Conservation (phyloP, 2,329 filamentous ascomycete genomes). For the Botrytis medusae region DNA sequence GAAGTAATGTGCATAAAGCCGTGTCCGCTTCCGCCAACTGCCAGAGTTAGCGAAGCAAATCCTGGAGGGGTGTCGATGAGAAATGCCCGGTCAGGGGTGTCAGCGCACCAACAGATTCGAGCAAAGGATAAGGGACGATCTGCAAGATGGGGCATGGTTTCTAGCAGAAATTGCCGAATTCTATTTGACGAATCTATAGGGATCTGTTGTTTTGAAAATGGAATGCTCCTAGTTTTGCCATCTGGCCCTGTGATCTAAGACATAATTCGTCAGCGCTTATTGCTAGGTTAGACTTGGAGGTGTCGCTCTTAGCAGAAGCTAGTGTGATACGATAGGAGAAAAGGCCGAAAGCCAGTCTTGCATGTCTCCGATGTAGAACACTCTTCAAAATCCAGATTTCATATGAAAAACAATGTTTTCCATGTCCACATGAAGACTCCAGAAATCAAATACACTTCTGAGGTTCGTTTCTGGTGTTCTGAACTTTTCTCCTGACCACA, state of each 20-base stretch:
- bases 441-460: neutral
- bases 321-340: neutral
- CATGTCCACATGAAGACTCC: neutral
- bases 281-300: neutral
- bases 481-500: neutral
- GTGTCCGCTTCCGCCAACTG: slow-evolving; percentile 52
- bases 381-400: neutral
- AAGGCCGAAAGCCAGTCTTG: neutral
- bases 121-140: slow-evolving; percentile 50
- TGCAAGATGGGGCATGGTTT: slow-evolving; percentile 54
- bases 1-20: slow-evolving; percentile 53
- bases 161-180: slow-evolving; percentile 49
- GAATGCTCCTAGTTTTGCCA: slow-evolving; percentile 24
- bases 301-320: neutral
- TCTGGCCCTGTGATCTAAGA: slow-evolving; percentile 5
- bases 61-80: slow-evolving; percentile 52
- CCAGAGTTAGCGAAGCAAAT: slow-evolving; percentile 46
- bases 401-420: neutral
- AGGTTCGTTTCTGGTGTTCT: neutral
- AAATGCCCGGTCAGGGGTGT: slow-evolving; percentile 54
- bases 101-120: slow-evolving; percentile 57
- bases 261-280: neutral
- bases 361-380: neutral
- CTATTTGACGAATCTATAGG: slow-evolving; percentile 49
- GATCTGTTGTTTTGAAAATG: slow-evolving; percentile 41